Base-by-base conservation (phyloP, 352 stramenopile species). In the Albugo candida region DNA sequence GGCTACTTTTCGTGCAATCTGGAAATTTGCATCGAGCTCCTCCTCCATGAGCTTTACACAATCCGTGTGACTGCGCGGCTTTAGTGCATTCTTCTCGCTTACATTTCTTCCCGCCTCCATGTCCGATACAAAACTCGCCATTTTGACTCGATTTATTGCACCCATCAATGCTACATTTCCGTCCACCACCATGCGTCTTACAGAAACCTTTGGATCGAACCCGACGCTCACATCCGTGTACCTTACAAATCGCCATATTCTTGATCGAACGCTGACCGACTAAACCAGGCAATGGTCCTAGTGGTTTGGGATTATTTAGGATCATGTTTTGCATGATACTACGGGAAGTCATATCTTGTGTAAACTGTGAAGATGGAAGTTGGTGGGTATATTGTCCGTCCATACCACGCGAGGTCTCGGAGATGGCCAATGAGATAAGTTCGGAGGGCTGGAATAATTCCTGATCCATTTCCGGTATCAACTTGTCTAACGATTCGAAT, bases 131-230 rank as follows among this genome's bases (percentile, higher is more conserved):
- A 36, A 85, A 87, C 55, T 86, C 73, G 24, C 77, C 74, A 58
- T 85, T 85, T 59, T 89, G 77, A 48, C 68, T 83, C 53, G 69
- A 83, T 61, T 89, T 89, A 49, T 82, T 83, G 61, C 77, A 92
- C 19, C 78, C 78, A 18, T 83, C 70, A 39, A 86, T 87, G 49
- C 65, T 81, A 59, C 76, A 85, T 55, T 86, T 86, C 45, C 74
- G 73, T 14, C 75, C 74, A 14, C 78, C 76, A 13, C 77, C 70
- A 62, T 85, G 78, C 8, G 74, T 84, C 62, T 92, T 86, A 61
- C 78, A 92, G 47, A 87, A 83, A 17, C 71, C 73, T 58, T 85
- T 84, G 56, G 78, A 84, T 44, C 71, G 70, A 38, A 83, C 70
- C 12, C 69, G 67, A 20, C 70, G 70, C 16, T 75, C 63, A 43